Base-by-base conservation (phyloP, 257 asterid species). In the Cordia subcordata region DNA sequence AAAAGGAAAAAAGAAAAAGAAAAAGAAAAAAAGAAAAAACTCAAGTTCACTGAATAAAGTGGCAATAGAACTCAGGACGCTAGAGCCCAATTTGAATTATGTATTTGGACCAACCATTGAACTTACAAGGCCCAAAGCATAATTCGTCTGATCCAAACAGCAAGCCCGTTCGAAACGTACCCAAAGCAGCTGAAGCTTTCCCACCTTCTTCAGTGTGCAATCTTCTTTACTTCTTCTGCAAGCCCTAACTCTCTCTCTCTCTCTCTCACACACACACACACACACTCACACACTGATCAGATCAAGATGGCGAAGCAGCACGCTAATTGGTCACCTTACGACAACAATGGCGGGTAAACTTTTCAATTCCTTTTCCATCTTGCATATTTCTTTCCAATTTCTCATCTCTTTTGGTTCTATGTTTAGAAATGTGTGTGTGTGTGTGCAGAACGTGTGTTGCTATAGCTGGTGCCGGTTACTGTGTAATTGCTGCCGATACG, bases 401-500 rank as follows among this genome's bases (percentile, higher is more conserved):
- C 47, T 42, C 47, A 2, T 42, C 35, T 27, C 35, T 11, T 1
- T 8, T 46, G 18, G 27, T 42, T 21, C 57, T 65, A 8, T 32
- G n/a, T n/a, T n/a, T n/a, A 27, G 4, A 16, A 11, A 13, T 33
- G 19, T 20, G 4, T 14, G 13, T 56, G 8, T 33, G 5, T 46
- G 13, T 51, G 46, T 70, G 72, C 77, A 88, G 96, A 66, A 88
- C 96, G 9, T 81, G 86, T 35, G 95, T 88, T 14, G 96, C 95
- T 23, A 72, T 88, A 58, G 96, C 96, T 1, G 96, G 95, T 44
- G 81, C 95, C 10, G 94, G 84, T 72, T 88, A 88, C 82, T 88
- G 96, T 42, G 96, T 88, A 72, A 80, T 88, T 64, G 96, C 96
- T 46, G 86, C 91, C 47, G 94, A 89, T 68, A 89, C 89, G 63